Evolutionary conservation across 176 grass and related monocot genomes (phyloP).

Genomic region (Aegilops tauschii): DNA sequence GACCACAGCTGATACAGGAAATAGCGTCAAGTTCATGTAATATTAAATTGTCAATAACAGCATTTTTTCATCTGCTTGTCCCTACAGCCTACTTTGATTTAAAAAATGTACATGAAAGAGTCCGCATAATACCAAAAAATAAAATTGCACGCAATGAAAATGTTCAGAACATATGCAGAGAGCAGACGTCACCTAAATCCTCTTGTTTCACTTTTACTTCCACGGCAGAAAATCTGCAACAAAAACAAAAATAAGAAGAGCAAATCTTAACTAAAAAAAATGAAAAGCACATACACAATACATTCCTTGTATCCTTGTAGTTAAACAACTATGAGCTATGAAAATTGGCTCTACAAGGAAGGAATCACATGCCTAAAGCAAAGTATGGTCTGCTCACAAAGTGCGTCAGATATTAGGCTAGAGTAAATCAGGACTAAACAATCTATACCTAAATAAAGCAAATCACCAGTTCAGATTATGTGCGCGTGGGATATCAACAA

Average conservation of each 20-base stretch:
- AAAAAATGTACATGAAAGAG: not conserved
- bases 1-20: slow-evolving; percentile 71
- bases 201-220: slow-evolving; percentile 91
- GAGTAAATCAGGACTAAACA: not conserved
- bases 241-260: slow-evolving; percentile 28
- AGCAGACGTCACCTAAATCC: slow-evolving; percentile 73
- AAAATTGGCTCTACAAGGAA: slow-evolving; percentile 1
- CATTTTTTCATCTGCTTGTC: not conserved
- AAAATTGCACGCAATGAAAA: slow-evolving; percentile 11
- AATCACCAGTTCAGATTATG: slow-evolving; percentile 7
- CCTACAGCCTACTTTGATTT: not conserved
- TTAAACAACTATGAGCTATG: not conserved
- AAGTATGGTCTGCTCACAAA: not conserved
- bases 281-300: not conserved
- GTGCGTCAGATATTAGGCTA: not conserved
- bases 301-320: not conserved
- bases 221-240: slow-evolving; percentile 89
- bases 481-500: not conserved
- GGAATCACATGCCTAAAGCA: not conserved
- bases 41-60: slow-evolving; percentile 4
- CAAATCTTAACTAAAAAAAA: slow-evolving; percentile 8
- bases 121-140: slow-evolving; percentile 21
- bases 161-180: not conserved
- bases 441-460: not conserved
- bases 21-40: not conserved